Conservation (phyloP, 2,329 filamentous ascomycete species). For the Sporothrix brasiliensis region DNA sequence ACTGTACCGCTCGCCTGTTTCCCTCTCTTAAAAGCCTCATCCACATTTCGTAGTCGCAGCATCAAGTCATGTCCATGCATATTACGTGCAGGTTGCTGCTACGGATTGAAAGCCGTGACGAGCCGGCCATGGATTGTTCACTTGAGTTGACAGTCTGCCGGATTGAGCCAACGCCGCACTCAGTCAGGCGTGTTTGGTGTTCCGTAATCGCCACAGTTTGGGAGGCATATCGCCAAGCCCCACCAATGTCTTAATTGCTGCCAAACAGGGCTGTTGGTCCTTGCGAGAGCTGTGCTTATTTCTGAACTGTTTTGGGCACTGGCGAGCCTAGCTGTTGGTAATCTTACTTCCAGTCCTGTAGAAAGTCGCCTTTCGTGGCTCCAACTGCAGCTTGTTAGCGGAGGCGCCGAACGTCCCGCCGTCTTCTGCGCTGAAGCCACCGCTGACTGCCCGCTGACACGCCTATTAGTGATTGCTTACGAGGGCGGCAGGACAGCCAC, state of each 20-base stretch:
- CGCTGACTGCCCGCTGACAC: background rate
- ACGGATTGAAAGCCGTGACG: background rate
- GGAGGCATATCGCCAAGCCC: background rate
- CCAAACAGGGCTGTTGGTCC: background rate
- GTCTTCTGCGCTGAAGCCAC: no score
- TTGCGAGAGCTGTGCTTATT: background rate
- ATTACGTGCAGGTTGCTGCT: background rate
- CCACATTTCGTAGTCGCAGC: background rate
- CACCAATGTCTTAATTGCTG: background rate
- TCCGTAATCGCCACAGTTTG: background rate
- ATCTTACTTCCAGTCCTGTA: background rate
- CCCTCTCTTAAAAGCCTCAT: slow-evolving; percentile 5
- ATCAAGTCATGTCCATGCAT: background rate
- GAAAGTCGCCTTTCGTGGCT: background rate
- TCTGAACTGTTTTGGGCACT: background rate
- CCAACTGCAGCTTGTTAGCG: slow-evolving; percentile 1
- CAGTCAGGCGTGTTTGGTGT: background rate
- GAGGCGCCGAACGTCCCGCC: no score
- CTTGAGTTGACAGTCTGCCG: no score
- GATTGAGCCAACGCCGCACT: background rate
- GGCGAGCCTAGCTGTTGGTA: background rate
- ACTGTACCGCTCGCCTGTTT: background rate
- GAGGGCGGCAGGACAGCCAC: background rate
- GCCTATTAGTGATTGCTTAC: slow-evolving; percentile 21
- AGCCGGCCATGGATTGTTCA: background rate